phyloP scores from a whole-genome alignment of 164 flowering plant genomes.

The Magnolia changhungtana region DNA sequence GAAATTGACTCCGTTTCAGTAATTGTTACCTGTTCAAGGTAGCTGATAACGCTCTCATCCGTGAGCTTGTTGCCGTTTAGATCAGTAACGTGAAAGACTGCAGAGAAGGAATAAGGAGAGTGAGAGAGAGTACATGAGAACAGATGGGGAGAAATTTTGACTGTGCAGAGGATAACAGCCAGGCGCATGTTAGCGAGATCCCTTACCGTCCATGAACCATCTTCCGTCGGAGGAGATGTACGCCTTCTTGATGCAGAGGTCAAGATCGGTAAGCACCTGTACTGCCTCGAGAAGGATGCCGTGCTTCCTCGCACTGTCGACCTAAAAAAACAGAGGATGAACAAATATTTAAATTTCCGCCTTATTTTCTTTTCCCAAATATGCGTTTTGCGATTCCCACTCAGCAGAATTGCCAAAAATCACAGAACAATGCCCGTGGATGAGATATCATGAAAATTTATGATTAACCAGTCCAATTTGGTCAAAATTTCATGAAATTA shows the following conservation, averaged over 20 bases:
- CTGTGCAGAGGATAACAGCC: not conserved
- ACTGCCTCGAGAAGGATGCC: conserved; percentile 86
- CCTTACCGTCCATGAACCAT: conserved; percentile 97
- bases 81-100: conserved; percentile 84
- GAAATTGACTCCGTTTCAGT: no score
- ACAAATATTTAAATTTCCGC: not conserved
- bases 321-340: conserved; percentile 30
- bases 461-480: no score
- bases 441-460: no score
- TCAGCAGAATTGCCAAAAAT: no score
- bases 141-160: not conserved
- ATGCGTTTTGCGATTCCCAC: not conserved
- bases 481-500: no score
- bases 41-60: conserved; percentile 54
- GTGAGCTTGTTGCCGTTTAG: conserved; percentile 62
- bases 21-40: conserved; percentile 60
- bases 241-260: conserved; percentile 69
- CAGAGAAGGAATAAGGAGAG: not conserved
- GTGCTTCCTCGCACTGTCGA: conserved; percentile 78
- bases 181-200: conserved; percentile 4
- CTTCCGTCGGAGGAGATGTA: conserved; percentile 90
- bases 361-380: not conserved
- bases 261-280: conserved; percentile 85
- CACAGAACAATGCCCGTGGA: no score
- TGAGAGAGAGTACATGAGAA: not conserved